Evolutionary conservation across 768 basidiomycete genomes (phyloP).

Genomic region (Phlebiopsis gigantea): DNA sequence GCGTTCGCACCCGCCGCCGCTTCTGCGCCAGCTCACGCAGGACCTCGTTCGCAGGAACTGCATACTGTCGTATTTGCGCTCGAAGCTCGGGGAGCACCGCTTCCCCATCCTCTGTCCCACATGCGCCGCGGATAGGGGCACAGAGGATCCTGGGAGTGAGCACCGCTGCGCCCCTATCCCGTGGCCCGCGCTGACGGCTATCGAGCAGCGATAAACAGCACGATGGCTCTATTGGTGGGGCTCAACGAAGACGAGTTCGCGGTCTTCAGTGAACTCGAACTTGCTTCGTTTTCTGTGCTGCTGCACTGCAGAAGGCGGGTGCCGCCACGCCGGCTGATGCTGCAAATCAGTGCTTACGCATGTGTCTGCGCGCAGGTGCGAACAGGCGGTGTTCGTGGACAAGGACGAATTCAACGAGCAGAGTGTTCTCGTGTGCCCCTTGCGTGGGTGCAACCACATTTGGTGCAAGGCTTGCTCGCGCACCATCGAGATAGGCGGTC

Average conservation of each 20-base stretch:
- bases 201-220: not conserved
- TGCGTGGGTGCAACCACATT: constrained; percentile 22
- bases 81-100: constrained; percentile 14
- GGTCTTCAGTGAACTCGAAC: constrained; percentile 13
- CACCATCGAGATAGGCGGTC: constrained; percentile 16
- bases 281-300: constrained; percentile 11
- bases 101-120: constrained; percentile 14
- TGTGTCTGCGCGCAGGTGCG: constrained; percentile 10
- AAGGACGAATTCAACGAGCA: constrained; percentile 22
- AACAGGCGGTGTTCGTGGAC: constrained; percentile 23
- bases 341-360: too few relatives aligned
- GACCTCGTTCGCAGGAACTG: constrained; percentile 3
- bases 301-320: constrained; percentile 11
- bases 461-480: constrained; percentile 31
- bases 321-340: not conserved
- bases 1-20: not conserved
- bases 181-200: not conserved
- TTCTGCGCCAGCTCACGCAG: not conserved
- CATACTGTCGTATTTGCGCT: constrained; percentile 7
- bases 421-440: constrained; percentile 22
- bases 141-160: constrained; percentile 12
- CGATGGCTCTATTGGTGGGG: constrained; percentile 4
- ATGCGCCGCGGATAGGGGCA: constrained; percentile 10
- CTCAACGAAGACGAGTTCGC: constrained; percentile 12
- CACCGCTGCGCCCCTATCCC: not conserved